These are phyloP conservation scores for Monosporascus sp. DNA, from an alignment of 2,329 filamentous ascomycete genomes.

Conservation along the genomic window DNA sequence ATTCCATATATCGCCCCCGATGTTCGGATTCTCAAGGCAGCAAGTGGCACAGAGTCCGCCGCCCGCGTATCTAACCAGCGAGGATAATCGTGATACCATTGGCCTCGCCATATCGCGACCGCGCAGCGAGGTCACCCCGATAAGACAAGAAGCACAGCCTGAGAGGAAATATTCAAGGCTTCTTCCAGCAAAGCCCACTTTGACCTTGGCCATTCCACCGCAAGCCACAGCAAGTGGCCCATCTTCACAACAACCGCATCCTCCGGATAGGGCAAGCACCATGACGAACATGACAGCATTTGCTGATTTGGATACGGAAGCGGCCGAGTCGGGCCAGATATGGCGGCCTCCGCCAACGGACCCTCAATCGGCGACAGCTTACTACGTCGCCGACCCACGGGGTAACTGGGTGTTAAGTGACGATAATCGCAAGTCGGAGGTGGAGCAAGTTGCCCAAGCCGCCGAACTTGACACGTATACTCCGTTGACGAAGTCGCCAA, in stretches of 20 bases:
- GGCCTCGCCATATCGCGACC: constrained; percentile 41
- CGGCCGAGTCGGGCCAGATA: constrained; percentile 35
- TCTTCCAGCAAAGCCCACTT: constrained; percentile 39
- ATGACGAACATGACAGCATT: constrained; percentile 26
- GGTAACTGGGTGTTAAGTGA: constrained; percentile 51
- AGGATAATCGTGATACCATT: constrained; percentile 29
- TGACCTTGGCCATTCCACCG: constrained; percentile 35
- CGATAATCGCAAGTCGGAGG: constrained; percentile 22
- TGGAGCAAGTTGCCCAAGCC: constrained; percentile 11
- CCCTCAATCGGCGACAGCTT: constrained; percentile 39
- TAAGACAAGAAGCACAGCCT: constrained; percentile 6
- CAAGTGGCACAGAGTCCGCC: constrained; percentile 20
- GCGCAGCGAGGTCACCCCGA: constrained; percentile 19
- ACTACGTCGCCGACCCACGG: constrained; percentile 47
- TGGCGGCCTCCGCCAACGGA: constrained; percentile 46
- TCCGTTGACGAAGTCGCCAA: constrained; percentile 25
- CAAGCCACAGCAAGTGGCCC: constrained; percentile 8
- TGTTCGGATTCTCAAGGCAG: constrained; percentile 21
- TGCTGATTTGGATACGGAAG: constrained; percentile 28
- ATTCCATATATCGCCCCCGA: constrained; percentile 39
- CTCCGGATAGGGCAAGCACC: constrained; percentile 46
- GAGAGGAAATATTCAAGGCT: constrained; percentile 36
- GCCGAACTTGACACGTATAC: constrained; percentile 26
- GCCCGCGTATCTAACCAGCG: constrained; percentile 3
- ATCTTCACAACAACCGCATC: constrained; percentile 41